Evolutionary conservation across 2,329 filamentous ascomycete species (phyloP).

Genomic region (Kalmusia sp.): DNA sequence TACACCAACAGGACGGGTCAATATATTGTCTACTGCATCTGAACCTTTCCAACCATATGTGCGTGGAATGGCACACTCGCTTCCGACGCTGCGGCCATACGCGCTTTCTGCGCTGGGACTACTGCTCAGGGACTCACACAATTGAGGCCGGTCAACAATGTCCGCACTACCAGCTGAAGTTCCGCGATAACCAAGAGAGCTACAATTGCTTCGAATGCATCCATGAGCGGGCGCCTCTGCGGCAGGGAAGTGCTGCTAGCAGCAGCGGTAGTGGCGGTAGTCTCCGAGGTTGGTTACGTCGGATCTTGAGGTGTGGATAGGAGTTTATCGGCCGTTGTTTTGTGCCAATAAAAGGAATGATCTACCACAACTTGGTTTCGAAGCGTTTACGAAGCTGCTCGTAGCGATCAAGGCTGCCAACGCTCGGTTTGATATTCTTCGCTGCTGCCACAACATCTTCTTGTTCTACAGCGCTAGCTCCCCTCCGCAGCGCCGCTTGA

Average conservation of each 20-base stretch:
- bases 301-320: neutral
- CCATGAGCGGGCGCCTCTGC: constrained; percentile 1
- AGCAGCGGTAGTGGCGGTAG: neutral
- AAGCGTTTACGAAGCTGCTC: constrained; percentile 61
- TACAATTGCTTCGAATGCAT: constrained; percentile 20
- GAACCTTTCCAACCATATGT: constrained; percentile 1
- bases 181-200: constrained; percentile 10
- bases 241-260: neutral
- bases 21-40: neutral
- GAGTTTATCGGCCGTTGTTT: neutral
- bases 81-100: constrained; percentile 15
- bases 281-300: neutral
- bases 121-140: neutral
- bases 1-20: neutral
- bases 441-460: constrained; percentile 56
- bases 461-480: constrained; percentile 53
- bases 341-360: too few relatives aligned
- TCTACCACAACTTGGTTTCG: constrained; percentile 31
- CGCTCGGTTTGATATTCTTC: constrained; percentile 56
- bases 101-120: constrained; percentile 10
- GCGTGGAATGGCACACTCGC: constrained; percentile 1
- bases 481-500: constrained; percentile 60
- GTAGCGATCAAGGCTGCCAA: constrained; percentile 65
- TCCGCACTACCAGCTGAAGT: neutral
- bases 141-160: neutral